Base-by-base conservation (phyloP, 805 yeast genomes). In the Wickerhamiella lipophila region DNA sequence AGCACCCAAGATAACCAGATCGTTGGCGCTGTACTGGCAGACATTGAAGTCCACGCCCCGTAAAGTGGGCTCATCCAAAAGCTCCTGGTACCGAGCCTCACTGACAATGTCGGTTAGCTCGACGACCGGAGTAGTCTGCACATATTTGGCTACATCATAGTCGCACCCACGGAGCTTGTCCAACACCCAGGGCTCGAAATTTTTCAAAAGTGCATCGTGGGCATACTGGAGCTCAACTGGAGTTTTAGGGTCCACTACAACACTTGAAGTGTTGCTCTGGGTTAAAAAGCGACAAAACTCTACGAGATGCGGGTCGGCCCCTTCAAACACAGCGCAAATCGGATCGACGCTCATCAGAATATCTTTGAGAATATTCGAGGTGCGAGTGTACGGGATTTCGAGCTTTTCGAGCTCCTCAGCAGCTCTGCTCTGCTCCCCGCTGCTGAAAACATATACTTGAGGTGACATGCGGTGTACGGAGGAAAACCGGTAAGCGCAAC, bases 181-280 rank as follows among this genome's bases (percentile, higher is more conserved):
- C 12, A 15, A 13, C 29, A 40, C 30, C 43, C 43, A 40, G 19
- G 43, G 43, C 30, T 40, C 43, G 25, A 40, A 40, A 6, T 13
- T 11, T 15, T 3, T 16, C 7, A 3, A 5, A 5, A 40, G 21
- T 3, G 18, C 3, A 13, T n/a, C 19, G 7, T 19, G 7, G 32
- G 30, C 43, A 5, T 6, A 15, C 21, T 23, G 13, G 30, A 40
- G 19, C 11, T 40, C 43, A 4, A 12, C 19, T 9, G 16, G 7
- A 6, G 26, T n/a, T 15, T 36, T 30, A 23, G 47, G 47, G 32
- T 23, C 15, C 32, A 4, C 27, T 15, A 44, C 30, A 16, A 44
- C 40, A 16, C 40, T 22, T 3, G 27, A 32, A n/a, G n/a, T 32
- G 30, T 16, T 25, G 15, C 32, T 26, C 18, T 44, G 47, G 5